Evolutionary conservation across 805 yeast species (phyloP).

Genomic region (Pichia thaimueangensis): DNA sequence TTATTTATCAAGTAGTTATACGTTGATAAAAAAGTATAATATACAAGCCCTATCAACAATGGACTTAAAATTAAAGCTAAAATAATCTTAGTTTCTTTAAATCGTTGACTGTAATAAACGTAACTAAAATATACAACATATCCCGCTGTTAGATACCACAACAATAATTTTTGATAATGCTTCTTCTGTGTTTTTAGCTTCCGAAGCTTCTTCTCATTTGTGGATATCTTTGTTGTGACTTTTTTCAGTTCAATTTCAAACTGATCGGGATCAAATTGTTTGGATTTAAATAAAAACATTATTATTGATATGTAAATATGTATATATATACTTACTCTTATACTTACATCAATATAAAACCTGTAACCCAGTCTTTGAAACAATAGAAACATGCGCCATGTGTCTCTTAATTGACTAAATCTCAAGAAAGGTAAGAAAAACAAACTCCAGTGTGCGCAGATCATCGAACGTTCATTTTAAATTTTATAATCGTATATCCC

Average conservation of each 20-base stretch:
- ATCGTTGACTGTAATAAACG: constrained; percentile 8
- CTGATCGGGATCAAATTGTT: constrained; percentile 35
- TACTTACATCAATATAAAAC: no score
- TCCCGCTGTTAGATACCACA: constrained; percentile 17
- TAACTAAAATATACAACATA: constrained; percentile 24
- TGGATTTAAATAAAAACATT: constrained; percentile 22
- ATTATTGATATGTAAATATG: no score
- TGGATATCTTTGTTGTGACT: constrained; percentile 31
- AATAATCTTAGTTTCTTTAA: constrained; percentile 2
- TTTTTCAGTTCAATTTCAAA: constrained; percentile 39
- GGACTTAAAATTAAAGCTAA: constrained; percentile 14
- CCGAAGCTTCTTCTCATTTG: constrained; percentile 20
- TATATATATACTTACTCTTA: no score
- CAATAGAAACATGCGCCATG: no score
- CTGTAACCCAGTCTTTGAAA: no score
- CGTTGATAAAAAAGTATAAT: constrained; percentile 13
- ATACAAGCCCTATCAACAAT: constrained; percentile 11
- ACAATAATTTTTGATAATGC: constrained; percentile 15
- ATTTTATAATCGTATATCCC: no score
- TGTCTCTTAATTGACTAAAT: no score
- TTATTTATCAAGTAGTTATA: constrained; percentile 19
- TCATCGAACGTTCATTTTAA: no score
- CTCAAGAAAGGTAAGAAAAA: no score
- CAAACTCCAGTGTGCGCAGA: no score
- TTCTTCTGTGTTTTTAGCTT: constrained; percentile 14